Percentiles rank a stretch among this genome's conserved stretches.
Evolutionary conservation across 2,329 filamentous ascomycete genomes (phyloP).

Genomic region (Delphinella strobiligena): DNA sequence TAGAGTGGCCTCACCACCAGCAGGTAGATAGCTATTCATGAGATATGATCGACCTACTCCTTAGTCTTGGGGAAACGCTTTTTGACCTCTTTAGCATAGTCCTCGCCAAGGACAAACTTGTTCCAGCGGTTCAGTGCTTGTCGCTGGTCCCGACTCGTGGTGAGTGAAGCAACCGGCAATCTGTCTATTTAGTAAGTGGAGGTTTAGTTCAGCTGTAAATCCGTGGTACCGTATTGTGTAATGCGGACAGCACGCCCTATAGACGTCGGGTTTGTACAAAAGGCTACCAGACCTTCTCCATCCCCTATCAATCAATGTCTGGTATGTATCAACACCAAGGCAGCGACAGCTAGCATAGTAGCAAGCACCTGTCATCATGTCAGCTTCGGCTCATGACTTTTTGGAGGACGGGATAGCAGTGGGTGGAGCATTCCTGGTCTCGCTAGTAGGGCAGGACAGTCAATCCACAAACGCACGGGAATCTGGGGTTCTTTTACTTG

Average conservation of each 20-base stretch:
- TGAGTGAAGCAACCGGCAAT: constrained; percentile 53
- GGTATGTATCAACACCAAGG: constrained; percentile 56
- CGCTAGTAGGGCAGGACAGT: too few species aligned
- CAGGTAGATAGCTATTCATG: too few species aligned
- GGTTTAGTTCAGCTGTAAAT: background rate
- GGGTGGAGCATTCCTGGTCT: too few species aligned
- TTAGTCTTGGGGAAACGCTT: constrained; percentile 55
- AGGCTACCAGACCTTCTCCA: constrained; percentile 60
- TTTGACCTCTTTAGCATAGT: constrained; percentile 52
- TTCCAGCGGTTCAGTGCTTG: constrained; percentile 70
- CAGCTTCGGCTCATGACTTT: too few species aligned
- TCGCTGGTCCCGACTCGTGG: constrained; percentile 58
- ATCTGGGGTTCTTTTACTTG: constrained; percentile 34
- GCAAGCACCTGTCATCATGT: constrained; percentile 46
- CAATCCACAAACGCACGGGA: constrained; percentile 31
- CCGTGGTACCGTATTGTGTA: constrained; percentile 56
- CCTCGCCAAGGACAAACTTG: constrained; percentile 54
- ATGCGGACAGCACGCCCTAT: constrained; percentile 78
- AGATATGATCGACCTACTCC: constrained; percentile 33
- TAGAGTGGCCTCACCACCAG: constrained; percentile 1
- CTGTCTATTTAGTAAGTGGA: constrained; percentile 23
- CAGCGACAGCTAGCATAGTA: constrained; percentile 56
- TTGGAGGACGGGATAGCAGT: too few species aligned
- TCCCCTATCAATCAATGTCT: constrained; percentile 58
- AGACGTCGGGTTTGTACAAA: constrained; percentile 68